Base-by-base conservation (phyloP, 2,329 filamentous ascomycete genomes). In the Sarocladiaceae sp. region DNA sequence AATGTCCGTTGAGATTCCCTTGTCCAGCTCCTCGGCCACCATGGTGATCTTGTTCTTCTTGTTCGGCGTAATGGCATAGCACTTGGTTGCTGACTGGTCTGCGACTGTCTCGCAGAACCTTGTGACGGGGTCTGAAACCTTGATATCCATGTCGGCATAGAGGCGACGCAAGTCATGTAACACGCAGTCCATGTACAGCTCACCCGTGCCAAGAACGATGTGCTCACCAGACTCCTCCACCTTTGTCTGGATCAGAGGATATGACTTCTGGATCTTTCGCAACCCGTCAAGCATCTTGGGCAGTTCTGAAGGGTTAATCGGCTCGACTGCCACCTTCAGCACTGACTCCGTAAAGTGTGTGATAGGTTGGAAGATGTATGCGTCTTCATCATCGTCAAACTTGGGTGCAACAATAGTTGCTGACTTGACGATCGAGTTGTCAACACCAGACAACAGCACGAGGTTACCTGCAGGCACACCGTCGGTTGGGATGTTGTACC, bases 21-120 rank as follows among this genome's bases (percentile, higher is more conserved):
- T 86, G 53, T 98, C 93, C 12, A 98, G 71, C 26, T 93, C 91
- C 63, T 98, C 93, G 3, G 93, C 93, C 46, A 97, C 86, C 88
- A 98, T 96, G 27, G 93, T 97, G 57, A 98, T 85, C 64, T 95
- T 95, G 71, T 98, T 98, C 72, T 96, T 96, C 70, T 98, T 98
- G 70, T 98, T 98, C 2, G 93, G 93, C 2, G 93, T 97, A 54
- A 95, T 82, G 18, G 93, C 91, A 62, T 96, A 98, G 68, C 93
- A 98, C 67, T 96, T 96, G 48, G 95, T 96, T 16, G 90, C 90
- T 15, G 89, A 96, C 53, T 93, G 95, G 63, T 98, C 93, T 29
- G 95, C 89, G 20, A 96, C 91, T 1, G 93, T 98, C 68, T 98
- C 93, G 66, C 89, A 96, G 73, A 98, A 98, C 39, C 93, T 78